Evolutionary conservation across 257 asterid genomes (phyloP), one percentile per base, ranked within the genome.

Genomic region (Parsonsia alboflavescens): DNA sequence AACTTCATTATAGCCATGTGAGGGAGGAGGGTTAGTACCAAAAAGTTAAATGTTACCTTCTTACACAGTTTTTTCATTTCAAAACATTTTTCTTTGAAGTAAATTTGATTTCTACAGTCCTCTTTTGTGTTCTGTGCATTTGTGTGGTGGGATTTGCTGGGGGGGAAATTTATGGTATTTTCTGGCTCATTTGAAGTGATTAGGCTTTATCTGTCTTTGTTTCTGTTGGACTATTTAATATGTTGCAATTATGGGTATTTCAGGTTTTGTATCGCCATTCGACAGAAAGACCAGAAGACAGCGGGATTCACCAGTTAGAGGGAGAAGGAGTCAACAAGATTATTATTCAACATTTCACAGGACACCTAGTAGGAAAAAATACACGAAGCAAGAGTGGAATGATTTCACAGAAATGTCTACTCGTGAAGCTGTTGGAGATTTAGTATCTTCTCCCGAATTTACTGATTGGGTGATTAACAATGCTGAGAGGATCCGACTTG

Each of bases 361-460:
- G 79, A 92, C 96, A 0, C 91, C 93, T 33, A 50, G 80, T 71
- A 77, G 88, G 57, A 91, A 93, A 89, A 89, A 78, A 75, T 87
- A 79, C 61, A 75, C 97, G 0, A 26, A 80, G 75, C 83, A 87
- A 79, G 98, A 91, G 70, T 93, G 97, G 97, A 82, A 82, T 77
- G 84, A 85, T 64, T 87, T 93, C 82, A 91, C 98, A 0, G 88
- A 84, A 82, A 87, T 84, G 65, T 87, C 96, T 11, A 93, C 98
- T 5, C 86, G 81, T 73, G 81, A 83, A 73, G 97, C 93, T 19
- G 78, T 93, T 53, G 84, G 89, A 0, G 97, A 88, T 64, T 73
- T 80, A 82, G 87, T 91, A 22, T 81, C 98, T 2, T 86, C 96
- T 54, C 92, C 98, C 1, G 97, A 91, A 62, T 89, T 93, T 82